These are phyloP conservation scores for Quercus alba DNA, from an alignment of 306 rosid genomes.

Conservation along the genomic window DNA sequence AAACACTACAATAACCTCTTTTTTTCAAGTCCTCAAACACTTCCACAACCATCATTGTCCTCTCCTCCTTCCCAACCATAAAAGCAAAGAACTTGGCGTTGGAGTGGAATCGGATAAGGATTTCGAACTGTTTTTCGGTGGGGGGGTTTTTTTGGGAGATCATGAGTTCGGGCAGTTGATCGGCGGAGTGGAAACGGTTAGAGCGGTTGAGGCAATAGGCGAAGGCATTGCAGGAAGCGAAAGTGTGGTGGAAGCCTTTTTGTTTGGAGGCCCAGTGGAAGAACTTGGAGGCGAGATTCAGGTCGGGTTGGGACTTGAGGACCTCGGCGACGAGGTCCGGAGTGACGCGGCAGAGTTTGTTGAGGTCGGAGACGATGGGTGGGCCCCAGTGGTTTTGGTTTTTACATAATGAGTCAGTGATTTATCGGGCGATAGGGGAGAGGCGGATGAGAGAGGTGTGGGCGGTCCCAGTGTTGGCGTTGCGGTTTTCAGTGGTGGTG, in stretches of 20 bases:
- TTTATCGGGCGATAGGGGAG: constrained; percentile 78
- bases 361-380: not conserved
- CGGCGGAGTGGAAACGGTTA: constrained; percentile 53
- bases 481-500: not conserved
- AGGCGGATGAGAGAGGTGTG: constrained; percentile 45
- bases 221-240: constrained; percentile 67
- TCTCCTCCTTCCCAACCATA: constrained; percentile 45
- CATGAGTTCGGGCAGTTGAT: constrained; percentile 78
- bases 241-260: constrained; percentile 65
- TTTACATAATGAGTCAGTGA: constrained; percentile 60
- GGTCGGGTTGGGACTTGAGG: constrained; percentile 54
- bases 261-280: constrained; percentile 83
- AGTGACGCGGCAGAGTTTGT: constrained; percentile 74
- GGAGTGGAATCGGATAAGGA: constrained; percentile 64
- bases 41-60: constrained; percentile 41
- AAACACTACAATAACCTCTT: no score
- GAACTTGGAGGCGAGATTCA: constrained; percentile 56
- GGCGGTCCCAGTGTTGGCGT: constrained; percentile 4
- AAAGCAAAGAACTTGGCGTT: constrained; percentile 64
- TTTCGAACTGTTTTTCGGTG: constrained; percentile 82
- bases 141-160: constrained; percentile 79
- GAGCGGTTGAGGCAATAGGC: constrained; percentile 68
- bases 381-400: constrained; percentile 58
- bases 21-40: no score
- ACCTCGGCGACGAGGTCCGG: constrained; percentile 75